Percentiles rank a stretch among this genome's conserved stretches.
Conservation (phyloP, 352 stramenopile species). For the Pythium aphanidermatum region DNA sequence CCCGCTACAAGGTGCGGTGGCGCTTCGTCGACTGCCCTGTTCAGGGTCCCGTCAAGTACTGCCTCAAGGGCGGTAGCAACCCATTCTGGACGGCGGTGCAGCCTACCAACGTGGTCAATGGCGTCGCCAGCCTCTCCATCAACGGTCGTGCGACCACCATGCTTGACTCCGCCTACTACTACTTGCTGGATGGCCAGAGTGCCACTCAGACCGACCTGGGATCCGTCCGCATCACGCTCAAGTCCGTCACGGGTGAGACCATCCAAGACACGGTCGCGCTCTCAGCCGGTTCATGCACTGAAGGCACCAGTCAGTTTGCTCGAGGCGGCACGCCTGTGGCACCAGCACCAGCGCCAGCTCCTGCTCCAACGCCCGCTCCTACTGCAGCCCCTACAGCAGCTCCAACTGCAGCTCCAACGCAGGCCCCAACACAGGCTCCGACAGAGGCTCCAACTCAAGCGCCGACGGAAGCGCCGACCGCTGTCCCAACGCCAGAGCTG, state of each 20-base stretch:
- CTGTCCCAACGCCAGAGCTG: not conserved
- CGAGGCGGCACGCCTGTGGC: slow-evolving; percentile 4
- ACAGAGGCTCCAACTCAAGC: not conserved
- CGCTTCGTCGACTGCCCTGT: slow-evolving; percentile 65
- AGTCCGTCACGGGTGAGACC: slow-evolving; percentile 33
- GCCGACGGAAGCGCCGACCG: slow-evolving; percentile 1
- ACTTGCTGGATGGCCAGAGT: slow-evolving; percentile 31
- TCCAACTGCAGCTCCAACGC: slow-evolving; percentile 4
- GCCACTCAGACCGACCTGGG: slow-evolving; percentile 35
- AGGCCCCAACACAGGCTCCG: slow-evolving; percentile 3
- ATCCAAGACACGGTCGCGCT: slow-evolving; percentile 53
- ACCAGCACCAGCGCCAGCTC: not conserved
- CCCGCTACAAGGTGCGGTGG: slow-evolving; percentile 53
- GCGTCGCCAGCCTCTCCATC: slow-evolving; percentile 51
- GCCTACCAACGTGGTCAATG: slow-evolving; percentile 42
- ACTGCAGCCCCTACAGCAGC: slow-evolving; percentile 2
- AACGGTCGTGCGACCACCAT: slow-evolving; percentile 49
- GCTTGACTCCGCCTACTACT: slow-evolving; percentile 67
- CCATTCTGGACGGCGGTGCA: slow-evolving; percentile 51
- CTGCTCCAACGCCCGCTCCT: slow-evolving; percentile 2
- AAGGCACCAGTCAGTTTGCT: slow-evolving; percentile 31
- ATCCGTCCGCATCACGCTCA: slow-evolving; percentile 27
- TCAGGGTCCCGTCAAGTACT: slow-evolving; percentile 49
- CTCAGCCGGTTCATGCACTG: slow-evolving; percentile 30
- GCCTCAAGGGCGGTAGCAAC: slow-evolving; percentile 65